Evolutionary conservation across 2,329 filamentous ascomycete species (phyloP).

Genomic region (Akanthomyces dipterigenus): DNA sequence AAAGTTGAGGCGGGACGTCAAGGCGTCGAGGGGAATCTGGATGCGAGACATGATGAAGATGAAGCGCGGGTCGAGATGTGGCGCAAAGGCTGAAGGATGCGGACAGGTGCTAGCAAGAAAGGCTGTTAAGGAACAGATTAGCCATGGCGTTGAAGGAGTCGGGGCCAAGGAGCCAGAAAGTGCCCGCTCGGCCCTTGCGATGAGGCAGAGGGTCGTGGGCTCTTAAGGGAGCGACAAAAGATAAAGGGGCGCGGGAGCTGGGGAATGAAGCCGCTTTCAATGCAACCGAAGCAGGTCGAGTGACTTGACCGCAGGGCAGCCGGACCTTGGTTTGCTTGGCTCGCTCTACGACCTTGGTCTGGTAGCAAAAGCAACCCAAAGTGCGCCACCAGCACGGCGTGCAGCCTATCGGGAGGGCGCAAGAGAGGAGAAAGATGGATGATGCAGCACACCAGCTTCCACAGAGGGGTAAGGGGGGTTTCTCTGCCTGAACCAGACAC

Average conservation of each 20-base stretch:
- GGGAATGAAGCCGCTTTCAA: background rate
- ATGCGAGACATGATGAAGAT: slow-evolving; percentile 66
- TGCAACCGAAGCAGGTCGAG: background rate
- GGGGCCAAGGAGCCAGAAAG: background rate
- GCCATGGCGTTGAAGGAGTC: background rate
- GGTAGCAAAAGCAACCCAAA: slow-evolving; percentile 2
- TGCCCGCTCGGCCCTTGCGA: slow-evolving; percentile 3
- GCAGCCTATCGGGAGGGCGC: background rate
- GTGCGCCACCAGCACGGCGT: background rate
- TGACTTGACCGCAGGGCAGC: background rate
- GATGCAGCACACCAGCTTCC: background rate
- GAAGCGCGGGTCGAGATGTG: slow-evolving; percentile 9
- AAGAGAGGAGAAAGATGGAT: background rate
- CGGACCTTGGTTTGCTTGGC: background rate
- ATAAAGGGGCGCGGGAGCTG: background rate
- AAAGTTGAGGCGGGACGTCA: slow-evolving; percentile 87
- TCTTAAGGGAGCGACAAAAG: background rate
- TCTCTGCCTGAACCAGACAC: background rate
- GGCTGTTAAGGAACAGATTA: background rate
- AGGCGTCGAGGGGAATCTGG: slow-evolving; percentile 82
- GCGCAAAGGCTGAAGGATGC: background rate
- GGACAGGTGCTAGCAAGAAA: background rate
- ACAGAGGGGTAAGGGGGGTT: background rate
- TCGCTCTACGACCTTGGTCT: background rate
- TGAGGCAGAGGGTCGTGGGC: background rate